These are phyloP conservation scores for Myriosclerotinia duriaeana DNA, from an alignment of 2,329 filamentous ascomycete genomes.

Conservation along the genomic window DNA sequence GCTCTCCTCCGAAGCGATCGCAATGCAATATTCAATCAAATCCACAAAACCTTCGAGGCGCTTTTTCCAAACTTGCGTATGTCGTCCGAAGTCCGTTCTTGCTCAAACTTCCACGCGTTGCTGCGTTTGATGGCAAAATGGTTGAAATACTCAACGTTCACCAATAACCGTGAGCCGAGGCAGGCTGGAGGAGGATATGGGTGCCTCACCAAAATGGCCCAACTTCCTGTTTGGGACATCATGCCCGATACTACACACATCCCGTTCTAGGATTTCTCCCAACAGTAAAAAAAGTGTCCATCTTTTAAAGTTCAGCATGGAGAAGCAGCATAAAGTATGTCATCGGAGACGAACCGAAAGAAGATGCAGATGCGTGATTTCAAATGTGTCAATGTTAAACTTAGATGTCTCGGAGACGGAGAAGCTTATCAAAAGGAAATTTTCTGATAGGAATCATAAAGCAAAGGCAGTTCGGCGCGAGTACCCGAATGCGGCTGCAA, in stretches of 20 bases:
- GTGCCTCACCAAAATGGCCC: conserved; percentile 10
- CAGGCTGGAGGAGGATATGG: not conserved
- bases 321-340: conserved; percentile 1
- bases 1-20: conserved; percentile 8
- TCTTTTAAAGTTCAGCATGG: not conserved
- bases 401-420: not conserved
- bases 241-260: not conserved
- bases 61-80: conserved; percentile 11
- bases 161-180: conserved; percentile 15
- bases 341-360: conserved; percentile 22
- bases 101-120: not conserved
- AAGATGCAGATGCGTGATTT: conserved; percentile 16
- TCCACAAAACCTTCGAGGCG: conserved; percentile 18
- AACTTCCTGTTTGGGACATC: conserved; percentile 14
- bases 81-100: conserved; percentile 15
- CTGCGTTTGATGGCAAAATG: conserved; percentile 3
- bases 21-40: conserved; percentile 11
- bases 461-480: conserved; percentile 16
- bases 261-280: conserved; percentile 15
- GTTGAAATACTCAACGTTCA: conserved; percentile 1
- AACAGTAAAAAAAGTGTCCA: not conserved
- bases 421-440: conserved; percentile 1
- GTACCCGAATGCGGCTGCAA: conserved; percentile 11
- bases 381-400: not conserved
- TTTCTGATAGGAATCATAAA: not conserved